Evolutionary conservation across 805 yeast species (phyloP), one percentile per base, ranked within the genome.

Genomic region (Wickerhamomyces mucosus): DNA sequence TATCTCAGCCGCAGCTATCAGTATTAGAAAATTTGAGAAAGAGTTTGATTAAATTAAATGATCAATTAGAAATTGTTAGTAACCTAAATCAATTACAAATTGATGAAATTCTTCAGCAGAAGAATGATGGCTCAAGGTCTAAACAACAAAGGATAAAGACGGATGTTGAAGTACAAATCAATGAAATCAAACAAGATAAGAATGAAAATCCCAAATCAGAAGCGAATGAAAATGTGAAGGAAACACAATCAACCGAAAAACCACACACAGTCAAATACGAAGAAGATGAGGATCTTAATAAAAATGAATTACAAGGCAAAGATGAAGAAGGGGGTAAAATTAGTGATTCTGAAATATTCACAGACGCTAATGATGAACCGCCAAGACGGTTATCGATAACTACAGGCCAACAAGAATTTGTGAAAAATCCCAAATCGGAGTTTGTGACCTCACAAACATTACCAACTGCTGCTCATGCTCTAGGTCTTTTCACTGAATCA

Each of bases 361-460:
- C 36, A 6, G 46, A 42, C 35, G 47, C 46, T 7, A 24, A 25
- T 6, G 47, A 43, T 26, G 18, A 30, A 5, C 15, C 15, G 5
- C 16, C 9, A 28, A 10, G 31, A 20, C 7, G 28, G n/a, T 4
- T 26, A 19, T 5, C 16, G 11, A 25, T 9, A 4, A 14, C 23
- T 17, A 18, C 8, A 15, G 25, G 18, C 16, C 26, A 31, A 34
- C 36, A 18, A 36, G 47, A 21, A 45, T 49, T 70, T 32, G 63
- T 72, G 16, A 73, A 72, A 42, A 80, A 80, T 47, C 89, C 92
- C 1, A 78, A 78, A 45, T 69, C 82, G 0, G 89, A 81, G 52
- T 79, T 75, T 50, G 89, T 81, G 5, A 61, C 72, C 0, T 63
- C 83, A 1, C 88, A 79, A 48, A 69, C 79, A 1, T 59, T 81